Base-by-base conservation (phyloP, 495 filamentous ascomycete species). In the Penicillium cinerascens region DNA sequence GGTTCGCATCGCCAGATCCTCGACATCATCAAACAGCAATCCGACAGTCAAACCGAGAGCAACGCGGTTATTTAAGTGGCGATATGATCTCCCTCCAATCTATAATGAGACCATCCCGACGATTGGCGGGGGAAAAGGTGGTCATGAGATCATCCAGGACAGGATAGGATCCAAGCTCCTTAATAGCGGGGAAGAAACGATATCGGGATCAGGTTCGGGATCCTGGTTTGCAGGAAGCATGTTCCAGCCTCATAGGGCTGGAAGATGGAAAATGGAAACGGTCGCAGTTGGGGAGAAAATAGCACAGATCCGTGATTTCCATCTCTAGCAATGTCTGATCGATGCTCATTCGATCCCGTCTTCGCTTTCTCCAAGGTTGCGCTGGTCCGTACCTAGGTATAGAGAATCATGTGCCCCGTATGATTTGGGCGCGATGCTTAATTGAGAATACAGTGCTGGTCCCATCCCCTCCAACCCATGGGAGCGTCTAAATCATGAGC, bases 1-100 rank as follows among this genome's bases (percentile, higher is more conserved):
- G 69, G 65, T 22, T 69, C 69, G 13, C 49, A 68, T 16, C 29
- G 56, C 43, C 55, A 69, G 5, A 71, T 74, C 20, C 64, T 65
- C 25, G 40, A 50, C 4, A 44, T 47, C 2, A 39, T 74, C 49
- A 53, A 65, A 6, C 51, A 55, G 15, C 16, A 60, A 29, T 51
- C 38, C 20, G 6, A 17, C 42, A 15, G 11, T n/a, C 21, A 4
- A 18, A 4, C 2, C 36, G 17, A 18, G 3, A 7, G 6, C n/a
- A 18, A 25, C 6, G 26, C 8, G 43, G 43, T 5, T 0, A 13
- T 5, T 3, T 11, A 20, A 44, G 20, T 11, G 15, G 17, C 18
- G 16, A 20, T 5, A 15, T 11, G 6, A 2, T 10, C 9, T 13
- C 29, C 11, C 29, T 10, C 11, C 9, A 13, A 13, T 33, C 29